Conservation (phyloP, 179 eudicot species). For the Beta macrorhiza region DNA sequence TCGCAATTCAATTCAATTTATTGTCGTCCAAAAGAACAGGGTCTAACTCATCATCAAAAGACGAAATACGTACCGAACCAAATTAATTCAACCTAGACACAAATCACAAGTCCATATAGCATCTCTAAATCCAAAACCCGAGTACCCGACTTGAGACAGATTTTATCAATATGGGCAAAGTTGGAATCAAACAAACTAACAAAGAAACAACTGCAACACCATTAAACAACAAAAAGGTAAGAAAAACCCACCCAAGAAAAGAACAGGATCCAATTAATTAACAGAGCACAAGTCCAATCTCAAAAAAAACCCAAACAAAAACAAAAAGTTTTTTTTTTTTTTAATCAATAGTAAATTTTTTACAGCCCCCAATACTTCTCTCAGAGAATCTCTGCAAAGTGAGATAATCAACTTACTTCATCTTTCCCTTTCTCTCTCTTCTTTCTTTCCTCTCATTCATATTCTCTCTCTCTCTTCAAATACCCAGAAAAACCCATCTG, state of each 20-base stretch:
- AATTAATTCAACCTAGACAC: no score
- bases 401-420: constrained; percentile 16
- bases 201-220: no score
- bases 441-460: constrained; percentile 30
- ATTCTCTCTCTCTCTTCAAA: constrained; percentile 16
- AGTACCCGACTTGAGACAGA: no score
- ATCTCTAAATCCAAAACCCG: no score
- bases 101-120: no score
- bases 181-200: not conserved
- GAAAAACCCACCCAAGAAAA: not conserved
- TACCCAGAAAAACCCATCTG: constrained; percentile 6
- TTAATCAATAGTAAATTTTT: not conserved
- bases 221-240: not conserved
- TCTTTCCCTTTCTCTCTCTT: constrained; percentile 15
- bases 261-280: not conserved
- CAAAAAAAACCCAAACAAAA: not conserved
- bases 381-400: constrained; percentile 54
- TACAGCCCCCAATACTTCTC: constrained; percentile 15
- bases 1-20: no score
- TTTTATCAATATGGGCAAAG: no score
- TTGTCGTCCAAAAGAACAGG: no score
- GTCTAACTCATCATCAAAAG: no score
- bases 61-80: no score
- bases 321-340: not conserved
- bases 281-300: constrained; percentile 4